Evolutionary conservation across 2,329 filamentous ascomycete species (phyloP), one percentile per base, ranked within the genome.

Genomic region (Septoria petroselini): DNA sequence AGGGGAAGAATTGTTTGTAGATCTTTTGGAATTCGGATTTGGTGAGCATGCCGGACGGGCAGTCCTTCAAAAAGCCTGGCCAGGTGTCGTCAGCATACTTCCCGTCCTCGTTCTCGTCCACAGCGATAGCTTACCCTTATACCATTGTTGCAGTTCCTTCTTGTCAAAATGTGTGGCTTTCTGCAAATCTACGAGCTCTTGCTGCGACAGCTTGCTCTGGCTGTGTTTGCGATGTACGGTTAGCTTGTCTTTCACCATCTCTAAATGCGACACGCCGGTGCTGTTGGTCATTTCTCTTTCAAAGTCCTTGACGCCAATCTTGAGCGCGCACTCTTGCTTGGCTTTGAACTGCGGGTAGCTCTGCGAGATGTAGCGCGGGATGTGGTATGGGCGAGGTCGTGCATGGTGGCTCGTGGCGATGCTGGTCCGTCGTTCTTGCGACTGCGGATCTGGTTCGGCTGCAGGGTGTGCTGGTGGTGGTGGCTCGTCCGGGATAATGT

Each of bases 1-100:
- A 97, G 11, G 93, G 93, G 72, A 98, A 98, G 80, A 98, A 98
- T 72, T 97, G 93, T 64, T 93, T 88, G 74, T 98, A 98, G 66
- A 98, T 98, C 76, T 97, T 97, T 73, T 97, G 93, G 71, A 98
- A 98, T 72, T 98, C 93, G 68, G 95, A 86, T 74, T 97, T 98
- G 65, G 88, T 93, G 70, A 98, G 85, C 78, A 90, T 95, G 70
- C 93, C 93, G 34, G 88, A 91, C 3, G 93, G 93, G 73, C 93
- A 98, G 73, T 98, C 93, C 77, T 97, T 97, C 55, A 97, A 80
- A 76, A 98, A 97, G 58, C 91, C 91, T 96, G 64, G 17, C 17
- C 9, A 27, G 14, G n/a, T 5, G 7, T 11, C 1, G 34, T 46
- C 43, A 46, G 35, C n/a, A n/a, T n/a, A n/a, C n/a, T n/a, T 21